A percentile compares a stretch with the other conserved stretches of the same genome.
Conservation (phyloP, 129 eudicot species). For the Flaveria brownii region DNA sequence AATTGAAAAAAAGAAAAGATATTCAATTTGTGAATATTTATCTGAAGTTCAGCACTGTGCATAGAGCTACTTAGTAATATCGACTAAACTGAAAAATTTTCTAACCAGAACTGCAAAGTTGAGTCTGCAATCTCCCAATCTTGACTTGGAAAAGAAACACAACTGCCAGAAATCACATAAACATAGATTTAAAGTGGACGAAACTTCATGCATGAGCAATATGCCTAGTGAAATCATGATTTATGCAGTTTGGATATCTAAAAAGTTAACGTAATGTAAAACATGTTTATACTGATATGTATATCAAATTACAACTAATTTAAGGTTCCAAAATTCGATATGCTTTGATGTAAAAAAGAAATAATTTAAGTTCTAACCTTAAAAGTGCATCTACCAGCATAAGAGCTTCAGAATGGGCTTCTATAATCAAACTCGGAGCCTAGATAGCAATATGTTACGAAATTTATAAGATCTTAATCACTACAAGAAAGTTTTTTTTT, state of each 20-base stretch:
- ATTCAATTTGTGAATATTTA: conserved; percentile 17
- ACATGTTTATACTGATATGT: conserved; percentile 5
- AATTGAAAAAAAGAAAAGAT: conserved; percentile 15
- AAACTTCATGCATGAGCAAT: conserved; percentile 19
- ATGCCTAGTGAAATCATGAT: conserved; percentile 8
- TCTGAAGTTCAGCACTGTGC: background rate
- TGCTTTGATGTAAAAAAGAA: conserved; percentile 9
- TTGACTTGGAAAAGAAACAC: conserved; percentile 81
- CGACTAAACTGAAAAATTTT: conserved; percentile 15
- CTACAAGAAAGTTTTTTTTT: background rate
- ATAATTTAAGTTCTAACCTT: conserved; percentile 51
- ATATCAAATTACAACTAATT: conserved; percentile 18
- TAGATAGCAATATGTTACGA: conserved; percentile 38
- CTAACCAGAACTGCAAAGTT: conserved; percentile 89
- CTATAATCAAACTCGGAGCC: conserved; percentile 80
- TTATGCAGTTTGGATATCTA: conserved; percentile 20
- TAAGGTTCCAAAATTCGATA: background rate
- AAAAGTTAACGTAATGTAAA: background rate
- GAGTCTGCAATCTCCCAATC: conserved; percentile 99
- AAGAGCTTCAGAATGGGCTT: conserved; percentile 82
- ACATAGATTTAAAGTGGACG: conserved; percentile 27
- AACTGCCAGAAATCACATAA: conserved; percentile 51
- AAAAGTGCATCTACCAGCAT: conserved; percentile 77
- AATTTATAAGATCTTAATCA: background rate
- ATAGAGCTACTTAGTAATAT: conserved; percentile 17